Evolutionary conservation across 768 basidiomycete genomes (phyloP), one percentile per base, ranked within the genome.

Genomic region (Suillus hirtellus): DNA sequence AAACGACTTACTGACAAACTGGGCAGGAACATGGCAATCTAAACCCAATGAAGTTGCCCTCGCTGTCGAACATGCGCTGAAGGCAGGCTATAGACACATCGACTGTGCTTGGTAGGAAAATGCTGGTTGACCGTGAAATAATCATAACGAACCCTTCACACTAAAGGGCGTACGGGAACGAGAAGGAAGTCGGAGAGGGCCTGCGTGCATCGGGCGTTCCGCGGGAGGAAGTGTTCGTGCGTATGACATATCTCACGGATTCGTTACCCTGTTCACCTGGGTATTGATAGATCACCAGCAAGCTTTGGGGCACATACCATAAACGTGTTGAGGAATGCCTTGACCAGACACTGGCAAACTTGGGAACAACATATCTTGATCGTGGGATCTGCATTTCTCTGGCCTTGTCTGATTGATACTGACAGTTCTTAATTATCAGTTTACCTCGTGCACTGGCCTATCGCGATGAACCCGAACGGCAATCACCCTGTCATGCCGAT

Each of bases 331-430:
- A 92, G 69, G 85, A 88, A 66, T 82, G 84, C 62, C 82, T 96
- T 14, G 86, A 94, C 71, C 81, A 88, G 70, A 88, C 90, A 17
- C 86, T 96, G 15, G 81, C 84, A 27, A 86, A 87, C 69, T 86
- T 96, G 38, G 92, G 89, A n/a, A 85, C 84, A 38, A 88, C 93
- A 78, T 95, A 95, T 76, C 83, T 96, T 31, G 94, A 96, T 64
- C 79, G 90, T 88, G 69, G 73, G 82, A 78, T 66, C 21, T 31
- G n/a, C 27, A 53, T 40, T 69, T 64, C 12, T 17, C 44, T 35
- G 38, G 8, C 27, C 37, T 17, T 11, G 38, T 40, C 40, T 56
- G 55, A 40, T 21, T 40, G 24, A 27, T 1, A 2, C 38, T 38
- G 15, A 38, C 21, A n/a, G n/a, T 24, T 37, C 5, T 61, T 47